A percentile compares a stretch with the other conserved stretches of the same genome.
phyloP scores from a whole-genome alignment of 345 rosid genomes.

The Clarkia xantiana region DNA sequence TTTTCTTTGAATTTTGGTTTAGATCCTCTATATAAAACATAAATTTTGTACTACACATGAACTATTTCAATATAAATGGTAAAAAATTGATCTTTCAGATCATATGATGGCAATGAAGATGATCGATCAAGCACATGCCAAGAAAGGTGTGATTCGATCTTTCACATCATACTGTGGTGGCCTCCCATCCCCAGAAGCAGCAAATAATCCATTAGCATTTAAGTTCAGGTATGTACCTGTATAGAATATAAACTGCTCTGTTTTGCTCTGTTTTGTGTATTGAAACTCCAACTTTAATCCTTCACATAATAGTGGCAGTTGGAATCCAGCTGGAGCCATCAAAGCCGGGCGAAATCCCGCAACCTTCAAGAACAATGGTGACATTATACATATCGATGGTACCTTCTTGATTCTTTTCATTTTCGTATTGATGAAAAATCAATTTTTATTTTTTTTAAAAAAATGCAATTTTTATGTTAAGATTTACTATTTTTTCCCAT shows the following conservation, averaged over 20 bases:
- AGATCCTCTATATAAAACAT: too few relatives aligned
- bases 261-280: too few relatives aligned
- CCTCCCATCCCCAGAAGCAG: conserved; percentile 94
- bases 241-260: too few relatives aligned
- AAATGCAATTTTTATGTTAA: neutral
- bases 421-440: too few relatives aligned
- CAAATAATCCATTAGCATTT: conserved; percentile 83
- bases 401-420: conserved; percentile 5
- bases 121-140: conserved; percentile 57
- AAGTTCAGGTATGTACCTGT: conserved; percentile 60
- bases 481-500: neutral
- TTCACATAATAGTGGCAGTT: conserved; percentile 29
- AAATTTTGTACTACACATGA: too few relatives aligned
- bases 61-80: neutral
- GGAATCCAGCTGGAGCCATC: conserved; percentile 96
- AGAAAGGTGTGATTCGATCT: conserved; percentile 60
- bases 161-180: conserved; percentile 89
- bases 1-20: neutral
- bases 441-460: too few relatives aligned
- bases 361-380: conserved; percentile 35
- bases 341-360: conserved; percentile 74
- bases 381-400: conserved; percentile 59
- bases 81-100: conserved; percentile 29
- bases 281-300: too few relatives aligned
- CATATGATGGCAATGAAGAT: conserved; percentile 99